These are phyloP conservation scores for Quercus ilex DNA, from an alignment of 306 rosid species.

Conservation along the genomic window DNA sequence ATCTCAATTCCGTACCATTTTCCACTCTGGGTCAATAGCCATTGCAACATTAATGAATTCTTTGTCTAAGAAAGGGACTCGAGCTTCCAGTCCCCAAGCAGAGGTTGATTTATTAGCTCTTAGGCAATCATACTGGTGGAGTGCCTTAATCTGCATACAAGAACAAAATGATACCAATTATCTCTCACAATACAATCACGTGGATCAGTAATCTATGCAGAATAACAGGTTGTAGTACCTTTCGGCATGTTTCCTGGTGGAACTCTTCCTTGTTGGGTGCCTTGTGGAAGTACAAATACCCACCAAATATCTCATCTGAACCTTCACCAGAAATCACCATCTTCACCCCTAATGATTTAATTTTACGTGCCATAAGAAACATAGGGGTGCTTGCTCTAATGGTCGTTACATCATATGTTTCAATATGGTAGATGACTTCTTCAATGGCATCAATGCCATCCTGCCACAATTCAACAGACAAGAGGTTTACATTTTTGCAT, in stretches of 20 bases:
- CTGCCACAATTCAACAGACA: conserved; percentile 28
- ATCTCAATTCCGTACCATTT: conserved; percentile 47
- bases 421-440: conserved; percentile 88
- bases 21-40: conserved; percentile 77
- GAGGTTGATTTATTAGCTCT: conserved; percentile 89
- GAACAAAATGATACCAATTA: neutral
- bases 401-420: conserved; percentile 93
- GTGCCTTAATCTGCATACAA: conserved; percentile 77
- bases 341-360: conserved; percentile 93
- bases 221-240: conserved; percentile 39
- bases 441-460: conserved; percentile 98
- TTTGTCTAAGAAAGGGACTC: conserved; percentile 94
- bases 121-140: conserved; percentile 79
- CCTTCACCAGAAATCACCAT: conserved; percentile 99
- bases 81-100: conserved; percentile 96
- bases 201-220: neutral
- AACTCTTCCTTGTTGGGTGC: conserved; percentile 98
- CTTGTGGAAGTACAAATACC: conserved; percentile 94
- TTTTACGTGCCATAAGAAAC: conserved; percentile 95
- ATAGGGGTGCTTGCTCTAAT: conserved; percentile 97
- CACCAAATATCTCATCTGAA: conserved; percentile 93
- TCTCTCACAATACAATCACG: neutral
- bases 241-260: conserved; percentile 88
- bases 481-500: neutral
- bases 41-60: conserved; percentile 74